These are phyloP conservation scores for Rosa persica DNA, from an alignment of 306 rosid genomes.

Conservation along the genomic window DNA sequence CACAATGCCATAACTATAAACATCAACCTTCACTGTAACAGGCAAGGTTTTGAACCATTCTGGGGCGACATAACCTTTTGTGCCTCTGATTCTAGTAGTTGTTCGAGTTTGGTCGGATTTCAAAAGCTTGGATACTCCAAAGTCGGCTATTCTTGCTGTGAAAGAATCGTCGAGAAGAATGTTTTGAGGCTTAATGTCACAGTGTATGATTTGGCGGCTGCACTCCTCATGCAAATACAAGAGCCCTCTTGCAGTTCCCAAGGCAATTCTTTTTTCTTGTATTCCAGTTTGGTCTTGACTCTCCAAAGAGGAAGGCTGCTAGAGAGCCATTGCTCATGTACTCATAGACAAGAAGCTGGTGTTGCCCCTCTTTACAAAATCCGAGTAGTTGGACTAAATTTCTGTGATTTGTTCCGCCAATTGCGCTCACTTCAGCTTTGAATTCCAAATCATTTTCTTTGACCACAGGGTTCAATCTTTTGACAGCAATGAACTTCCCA, in stretches of 20 bases:
- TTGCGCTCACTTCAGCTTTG: constrained; percentile 20
- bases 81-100: constrained; percentile 31
- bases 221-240: constrained; percentile 38
- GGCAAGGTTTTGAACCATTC: constrained; percentile 33
- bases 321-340: constrained; percentile 22
- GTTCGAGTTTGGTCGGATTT: constrained; percentile 23
- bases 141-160: constrained; percentile 28
- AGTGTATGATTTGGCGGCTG: constrained; percentile 32
- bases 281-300: constrained; percentile 20
- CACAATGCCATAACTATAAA: constrained; percentile 23
- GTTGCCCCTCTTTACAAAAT: constrained; percentile 18
- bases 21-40: constrained; percentile 27
- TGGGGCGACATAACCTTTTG: constrained; percentile 44
- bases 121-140: constrained; percentile 38
- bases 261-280: constrained; percentile 16
- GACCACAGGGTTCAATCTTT: background rate
- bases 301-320: constrained; percentile 24
- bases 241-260: constrained; percentile 28
- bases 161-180: constrained; percentile 23
- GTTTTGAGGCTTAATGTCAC: constrained; percentile 14
- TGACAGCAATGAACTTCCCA: constrained; percentile 11
- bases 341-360: constrained; percentile 28
- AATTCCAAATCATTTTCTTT: constrained; percentile 18
- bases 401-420: constrained; percentile 30
- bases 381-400: constrained; percentile 28